Evolutionary conservation across 2,329 filamentous ascomycete species (phyloP).

Genomic region (Fusarium proliferatum): DNA sequence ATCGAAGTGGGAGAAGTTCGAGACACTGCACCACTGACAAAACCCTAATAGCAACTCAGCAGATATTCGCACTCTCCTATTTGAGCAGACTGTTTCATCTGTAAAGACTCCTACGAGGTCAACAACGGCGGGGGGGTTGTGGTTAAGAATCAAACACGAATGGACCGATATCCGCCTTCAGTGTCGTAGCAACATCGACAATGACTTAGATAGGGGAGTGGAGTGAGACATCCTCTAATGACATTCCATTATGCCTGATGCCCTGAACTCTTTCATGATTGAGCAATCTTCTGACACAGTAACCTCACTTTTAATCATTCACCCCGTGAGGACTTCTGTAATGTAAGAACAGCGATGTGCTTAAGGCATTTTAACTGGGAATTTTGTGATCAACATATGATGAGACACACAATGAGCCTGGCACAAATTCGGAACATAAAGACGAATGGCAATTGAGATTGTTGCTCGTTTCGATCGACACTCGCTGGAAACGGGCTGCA

Average conservation of each 20-base stretch:
- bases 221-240: not conserved
- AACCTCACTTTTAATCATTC: not conserved
- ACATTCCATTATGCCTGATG: not conserved
- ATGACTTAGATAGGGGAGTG: not conserved
- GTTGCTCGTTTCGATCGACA: slow-evolving; percentile 15
- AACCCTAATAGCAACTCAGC: no score
- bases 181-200: not conserved
- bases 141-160: not conserved
- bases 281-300: not conserved
- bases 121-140: not conserved
- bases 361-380: not conserved
- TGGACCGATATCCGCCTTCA: not conserved
- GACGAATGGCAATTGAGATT: slow-evolving; percentile 11
- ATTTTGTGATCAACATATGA: not conserved
- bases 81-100: not conserved
- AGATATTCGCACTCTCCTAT: not conserved
- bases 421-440: not conserved
- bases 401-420: no score
- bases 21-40: not conserved
- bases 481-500: slow-evolving; percentile 7
- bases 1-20: not conserved
- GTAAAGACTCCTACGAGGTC: not conserved
- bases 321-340: not conserved
- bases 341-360: not conserved
- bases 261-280: not conserved